Percentiles rank a stretch among this genome's conserved stretches.
phyloP scores from a whole-genome alignment of 306 rosid species.

The Castanea mollissima region DNA sequence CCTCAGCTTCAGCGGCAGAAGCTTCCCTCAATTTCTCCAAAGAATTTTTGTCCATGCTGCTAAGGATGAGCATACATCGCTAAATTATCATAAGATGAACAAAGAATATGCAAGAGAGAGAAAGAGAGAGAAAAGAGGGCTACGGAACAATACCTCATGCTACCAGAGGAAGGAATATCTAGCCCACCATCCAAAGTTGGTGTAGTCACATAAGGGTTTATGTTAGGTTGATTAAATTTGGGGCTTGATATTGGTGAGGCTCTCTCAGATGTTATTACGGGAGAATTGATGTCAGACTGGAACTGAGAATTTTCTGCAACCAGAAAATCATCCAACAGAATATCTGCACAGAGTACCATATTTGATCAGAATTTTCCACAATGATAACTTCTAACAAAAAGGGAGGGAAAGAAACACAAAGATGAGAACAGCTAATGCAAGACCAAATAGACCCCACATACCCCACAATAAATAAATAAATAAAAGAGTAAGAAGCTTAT shows the following conservation, averaged over 20 bases:
- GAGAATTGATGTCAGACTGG: constrained; percentile 57
- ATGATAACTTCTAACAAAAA: background rate
- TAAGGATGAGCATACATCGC: constrained; percentile 20
- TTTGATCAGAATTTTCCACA: constrained; percentile 2
- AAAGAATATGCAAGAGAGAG: constrained; percentile 15
- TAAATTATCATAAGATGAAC: constrained; percentile 17
- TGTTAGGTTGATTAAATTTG: constrained; percentile 45
- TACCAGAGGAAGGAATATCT: constrained; percentile 51
- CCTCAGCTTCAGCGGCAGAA: constrained; percentile 99
- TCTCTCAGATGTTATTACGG: constrained; percentile 58
- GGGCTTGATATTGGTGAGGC: constrained; percentile 54
- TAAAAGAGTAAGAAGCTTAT: background rate
- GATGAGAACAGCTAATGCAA: background rate
- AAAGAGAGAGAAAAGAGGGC: constrained; percentile 13
- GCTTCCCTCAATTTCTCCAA: constrained; percentile 97
- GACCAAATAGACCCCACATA: background rate
- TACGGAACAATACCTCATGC: constrained; percentile 48
- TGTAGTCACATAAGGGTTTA: constrained; percentile 30
- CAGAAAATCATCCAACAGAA: constrained; percentile 76
- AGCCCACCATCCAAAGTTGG: constrained; percentile 46
- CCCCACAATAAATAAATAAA: no score
- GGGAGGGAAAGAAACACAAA: background rate
- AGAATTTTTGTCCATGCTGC: constrained; percentile 80
- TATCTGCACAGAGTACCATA: constrained; percentile 53
- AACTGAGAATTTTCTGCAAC: constrained; percentile 85